These are phyloP conservation scores for Diaporthe batatas DNA, from an alignment of 2,329 filamentous ascomycete genomes.

Conservation along the genomic window DNA sequence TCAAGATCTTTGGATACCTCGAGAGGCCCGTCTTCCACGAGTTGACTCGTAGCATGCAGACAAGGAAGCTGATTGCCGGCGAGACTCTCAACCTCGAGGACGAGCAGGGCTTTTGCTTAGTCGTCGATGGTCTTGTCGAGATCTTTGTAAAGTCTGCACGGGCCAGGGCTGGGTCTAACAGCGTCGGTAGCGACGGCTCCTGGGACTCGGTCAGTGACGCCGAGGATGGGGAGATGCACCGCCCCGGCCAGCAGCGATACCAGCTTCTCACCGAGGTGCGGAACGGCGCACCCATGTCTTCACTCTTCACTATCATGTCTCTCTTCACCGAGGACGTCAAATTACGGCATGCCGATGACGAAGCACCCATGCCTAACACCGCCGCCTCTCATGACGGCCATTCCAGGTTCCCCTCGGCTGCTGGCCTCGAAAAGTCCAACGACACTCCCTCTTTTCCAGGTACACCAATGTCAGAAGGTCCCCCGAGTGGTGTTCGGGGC, in stretches of 20 bases:
- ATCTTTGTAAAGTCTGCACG: slow-evolving; percentile 96
- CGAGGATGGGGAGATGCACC: slow-evolving; percentile 75
- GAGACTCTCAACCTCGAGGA: slow-evolving; percentile 96
- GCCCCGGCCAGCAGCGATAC: slow-evolving; percentile 83
- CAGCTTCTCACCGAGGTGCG: slow-evolving; percentile 97
- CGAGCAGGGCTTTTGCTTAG: slow-evolving; percentile 97
- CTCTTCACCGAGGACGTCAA: slow-evolving; percentile 96
- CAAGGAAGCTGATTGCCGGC: slow-evolving; percentile 92
- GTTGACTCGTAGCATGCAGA: slow-evolving; percentile 98
- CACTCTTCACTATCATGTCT: slow-evolving; percentile 95
- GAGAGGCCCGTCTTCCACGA: slow-evolving; percentile 98
- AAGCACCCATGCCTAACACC: slow-evolving; percentile 53
- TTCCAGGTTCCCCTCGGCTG: slow-evolving; percentile 48
- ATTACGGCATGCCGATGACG: slow-evolving; percentile 78
- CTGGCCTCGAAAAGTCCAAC: slow-evolving; percentile 50
- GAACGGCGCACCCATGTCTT: slow-evolving; percentile 98
- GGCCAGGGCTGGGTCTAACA: slow-evolving; percentile 58
- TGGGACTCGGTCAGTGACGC: slow-evolving; percentile 59
- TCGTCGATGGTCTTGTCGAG: slow-evolving; percentile 95
- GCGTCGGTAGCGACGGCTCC: slow-evolving; percentile 59
- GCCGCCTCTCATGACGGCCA: slow-evolving; percentile 48
- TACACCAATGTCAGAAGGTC: slow-evolving; percentile 55
- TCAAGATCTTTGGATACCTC: slow-evolving; percentile 98
- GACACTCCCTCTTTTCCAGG: slow-evolving; percentile 55
- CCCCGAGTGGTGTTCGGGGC: slow-evolving; percentile 41